Evolutionary conservation across 805 yeast genomes (phyloP).

Genomic region (Peterozyma xylosa): DNA sequence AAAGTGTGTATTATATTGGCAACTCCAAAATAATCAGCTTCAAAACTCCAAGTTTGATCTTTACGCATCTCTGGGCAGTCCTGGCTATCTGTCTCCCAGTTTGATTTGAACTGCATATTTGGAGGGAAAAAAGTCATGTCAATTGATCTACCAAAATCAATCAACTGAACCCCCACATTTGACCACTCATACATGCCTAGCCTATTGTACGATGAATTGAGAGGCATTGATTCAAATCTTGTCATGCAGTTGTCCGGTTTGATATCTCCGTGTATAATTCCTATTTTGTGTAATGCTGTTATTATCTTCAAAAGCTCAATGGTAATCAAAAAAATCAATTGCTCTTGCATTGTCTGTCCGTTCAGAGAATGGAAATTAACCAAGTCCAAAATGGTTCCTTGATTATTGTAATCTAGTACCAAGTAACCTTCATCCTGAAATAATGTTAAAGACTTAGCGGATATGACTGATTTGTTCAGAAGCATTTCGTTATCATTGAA

Average conservation of each 20-base stretch:
- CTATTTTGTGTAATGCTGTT: conserved; percentile 52
- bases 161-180: conserved; percentile 48
- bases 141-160: conserved; percentile 78
- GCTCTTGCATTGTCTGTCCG: conserved; percentile 44
- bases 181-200: conserved; percentile 39
- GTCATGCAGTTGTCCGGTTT: conserved; percentile 86
- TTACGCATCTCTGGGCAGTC: conserved; percentile 69
- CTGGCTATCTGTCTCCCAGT: conserved; percentile 55
- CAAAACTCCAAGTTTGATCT: conserved; percentile 61
- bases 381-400: conserved; percentile 69
- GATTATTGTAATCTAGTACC: conserved; percentile 52
- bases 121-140: conserved; percentile 53
- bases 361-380: conserved; percentile 38
- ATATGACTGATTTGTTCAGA: conserved; percentile 34
- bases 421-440: conserved; percentile 66
- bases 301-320: conserved; percentile 55
- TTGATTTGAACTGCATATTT: conserved; percentile 46
- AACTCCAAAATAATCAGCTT: conserved; percentile 77
- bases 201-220: conserved; percentile 19
- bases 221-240: conserved; percentile 28
- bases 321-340: conserved; percentile 53
- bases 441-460: conserved; percentile 42
- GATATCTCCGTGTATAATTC: conserved; percentile 78
- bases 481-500: conserved; percentile 9
- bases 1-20: conserved; percentile 70